Percentiles rank a stretch among this genome's conserved stretches.
These are phyloP conservation scores for Triticum timopheevii DNA, from an alignment of 176 grass and related monocot genomes.

Conservation along the genomic window DNA sequence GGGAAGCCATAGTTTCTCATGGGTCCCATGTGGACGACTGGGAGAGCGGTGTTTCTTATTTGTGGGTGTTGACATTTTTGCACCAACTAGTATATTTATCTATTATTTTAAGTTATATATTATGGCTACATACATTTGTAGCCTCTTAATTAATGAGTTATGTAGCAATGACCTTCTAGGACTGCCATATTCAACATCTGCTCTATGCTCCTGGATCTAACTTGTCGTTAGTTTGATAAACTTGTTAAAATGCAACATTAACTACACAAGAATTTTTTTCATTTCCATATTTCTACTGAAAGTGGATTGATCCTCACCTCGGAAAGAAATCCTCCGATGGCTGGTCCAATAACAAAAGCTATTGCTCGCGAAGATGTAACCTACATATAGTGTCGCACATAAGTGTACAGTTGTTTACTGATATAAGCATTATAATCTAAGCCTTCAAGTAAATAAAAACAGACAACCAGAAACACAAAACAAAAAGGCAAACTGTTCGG, in stretches of 20 bases:
- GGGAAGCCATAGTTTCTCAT: background rate
- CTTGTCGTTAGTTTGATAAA: background rate
- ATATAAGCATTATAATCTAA: background rate
- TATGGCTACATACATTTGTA: background rate
- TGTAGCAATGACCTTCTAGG: background rate
- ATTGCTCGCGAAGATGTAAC: conserved; percentile 56
- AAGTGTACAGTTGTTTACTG: background rate
- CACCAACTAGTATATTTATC: background rate
- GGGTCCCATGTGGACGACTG: background rate
- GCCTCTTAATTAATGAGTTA: background rate
- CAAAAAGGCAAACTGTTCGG: background rate
- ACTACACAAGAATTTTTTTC: background rate
- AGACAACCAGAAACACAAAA: background rate
- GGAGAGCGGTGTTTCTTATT: background rate
- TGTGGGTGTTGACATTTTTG: background rate
- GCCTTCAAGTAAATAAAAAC: background rate
- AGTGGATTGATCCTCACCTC: conserved; percentile 37
- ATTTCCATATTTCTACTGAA: background rate
- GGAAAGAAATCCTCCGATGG: conserved; percentile 66
- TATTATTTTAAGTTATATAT: background rate
- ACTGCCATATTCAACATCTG: background rate
- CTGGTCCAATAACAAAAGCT: conserved; percentile 57
- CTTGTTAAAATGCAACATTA: background rate
- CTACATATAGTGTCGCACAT: conserved; percentile 11
- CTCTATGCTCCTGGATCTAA: background rate